Conservation (phyloP, 139 green algal genomes). For the Deuterostichococcus epilithicus region DNA sequence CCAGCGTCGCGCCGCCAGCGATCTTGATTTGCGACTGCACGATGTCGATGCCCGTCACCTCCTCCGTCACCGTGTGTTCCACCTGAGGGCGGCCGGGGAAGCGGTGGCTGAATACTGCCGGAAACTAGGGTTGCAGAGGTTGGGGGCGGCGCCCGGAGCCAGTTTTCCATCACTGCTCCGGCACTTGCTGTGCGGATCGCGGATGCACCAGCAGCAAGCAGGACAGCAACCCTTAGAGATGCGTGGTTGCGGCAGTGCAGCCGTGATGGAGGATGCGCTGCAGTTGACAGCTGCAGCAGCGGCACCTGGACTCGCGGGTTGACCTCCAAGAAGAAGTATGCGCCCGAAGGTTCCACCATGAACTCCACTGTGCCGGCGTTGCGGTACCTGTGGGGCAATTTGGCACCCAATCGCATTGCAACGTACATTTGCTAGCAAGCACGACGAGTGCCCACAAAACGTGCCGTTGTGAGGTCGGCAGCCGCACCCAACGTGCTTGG, state of each 20-base stretch:
- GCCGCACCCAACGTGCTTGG: slow-evolving; percentile 71
- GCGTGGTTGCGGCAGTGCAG: no score
- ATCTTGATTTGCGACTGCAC: slow-evolving; percentile 89
- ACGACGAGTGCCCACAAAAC: slow-evolving; percentile 25
- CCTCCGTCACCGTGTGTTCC: slow-evolving; percentile 97
- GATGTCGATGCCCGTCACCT: slow-evolving; percentile 93
- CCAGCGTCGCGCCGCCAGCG: slow-evolving; percentile 74
- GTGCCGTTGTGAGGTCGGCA: slow-evolving; percentile 29
- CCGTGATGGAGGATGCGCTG: no score
- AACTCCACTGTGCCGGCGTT: slow-evolving; percentile 97
- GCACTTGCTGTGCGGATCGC: no score
- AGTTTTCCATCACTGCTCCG: no score
- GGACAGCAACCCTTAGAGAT: no score
- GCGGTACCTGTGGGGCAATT: slow-evolving; percentile 67
- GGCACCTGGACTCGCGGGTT: slow-evolving; percentile 89
- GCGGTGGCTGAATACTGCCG: no score
- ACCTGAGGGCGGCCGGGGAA: slow-evolving; percentile 57
- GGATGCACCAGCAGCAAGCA: no score
- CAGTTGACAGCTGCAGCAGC: no score
- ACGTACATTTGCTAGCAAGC: no score
- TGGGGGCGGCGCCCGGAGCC: no score
- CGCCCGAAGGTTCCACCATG: slow-evolving; percentile 89
- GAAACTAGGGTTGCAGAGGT: no score
- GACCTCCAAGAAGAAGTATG: slow-evolving; percentile 97
- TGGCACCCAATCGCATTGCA: no score